phyloP scores from a whole-genome alignment of 306 rosid species.

The Calophaca sinica region DNA sequence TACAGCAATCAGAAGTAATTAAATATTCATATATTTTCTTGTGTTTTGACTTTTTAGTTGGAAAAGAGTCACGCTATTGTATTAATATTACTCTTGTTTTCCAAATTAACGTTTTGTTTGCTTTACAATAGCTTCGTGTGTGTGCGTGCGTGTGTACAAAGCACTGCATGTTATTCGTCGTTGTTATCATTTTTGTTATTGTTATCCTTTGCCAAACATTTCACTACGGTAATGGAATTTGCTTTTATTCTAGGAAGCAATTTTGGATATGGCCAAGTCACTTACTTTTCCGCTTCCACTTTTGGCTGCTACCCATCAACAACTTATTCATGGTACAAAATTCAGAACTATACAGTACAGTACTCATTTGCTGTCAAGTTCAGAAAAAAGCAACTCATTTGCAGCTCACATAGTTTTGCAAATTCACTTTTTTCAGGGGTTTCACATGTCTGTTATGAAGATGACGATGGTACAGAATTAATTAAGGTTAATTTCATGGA shows the following conservation, averaged over 20 bases:
- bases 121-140: not conserved
- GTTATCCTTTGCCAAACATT: conserved; percentile 40
- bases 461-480: conserved; percentile 53
- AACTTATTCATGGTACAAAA: conserved; percentile 76
- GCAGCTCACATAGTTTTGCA: conserved; percentile 35
- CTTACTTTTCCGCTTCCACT: conserved; percentile 88
- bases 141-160: not conserved
- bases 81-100: conserved; percentile 21
- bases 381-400: conserved; percentile 43
- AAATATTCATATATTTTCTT: conserved; percentile 13
- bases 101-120: conserved; percentile 25
- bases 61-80: conserved; percentile 26
- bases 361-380: conserved; percentile 40
- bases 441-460: conserved; percentile 54
- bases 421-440: conserved; percentile 62
- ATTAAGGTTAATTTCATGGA: conserved; percentile 63
- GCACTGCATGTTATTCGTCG: conserved; percentile 8
- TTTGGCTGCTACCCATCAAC: conserved; percentile 85
- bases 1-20: conserved; percentile 35
- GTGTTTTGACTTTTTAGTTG: conserved; percentile 35
- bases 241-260: conserved; percentile 62
- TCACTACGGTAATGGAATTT: conserved; percentile 35
- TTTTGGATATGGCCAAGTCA: conserved; percentile 82
- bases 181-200: not conserved
- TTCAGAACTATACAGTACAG: conserved; percentile 24